These are phyloP conservation scores for Fomitiporia mediterranea DNA, from an alignment of 1,284 basidiomycete species.

Conservation along the genomic window DNA sequence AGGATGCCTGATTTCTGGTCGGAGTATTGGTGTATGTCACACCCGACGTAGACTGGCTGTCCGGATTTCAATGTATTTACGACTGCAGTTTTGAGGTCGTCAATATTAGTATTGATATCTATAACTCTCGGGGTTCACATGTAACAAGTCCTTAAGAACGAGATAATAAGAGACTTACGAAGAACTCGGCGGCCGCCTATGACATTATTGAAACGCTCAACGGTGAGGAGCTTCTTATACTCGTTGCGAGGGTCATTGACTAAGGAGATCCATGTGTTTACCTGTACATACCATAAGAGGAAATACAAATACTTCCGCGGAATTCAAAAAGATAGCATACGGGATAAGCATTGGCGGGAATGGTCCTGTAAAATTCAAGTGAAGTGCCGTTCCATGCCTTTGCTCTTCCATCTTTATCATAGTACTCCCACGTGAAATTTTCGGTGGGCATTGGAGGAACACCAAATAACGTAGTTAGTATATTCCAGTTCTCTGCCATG, in stretches of 20 bases:
- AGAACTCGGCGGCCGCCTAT: constrained; percentile 81
- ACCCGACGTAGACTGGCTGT: constrained; percentile 92
- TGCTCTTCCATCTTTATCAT: constrained; percentile 77
- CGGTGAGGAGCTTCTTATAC: constrained; percentile 85
- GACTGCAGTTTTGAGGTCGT: constrained; percentile 75
- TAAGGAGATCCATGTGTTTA: constrained; percentile 89
- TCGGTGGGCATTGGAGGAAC: constrained; percentile 72
- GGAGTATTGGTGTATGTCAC: constrained; percentile 81
- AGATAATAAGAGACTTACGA: constrained; percentile 46
- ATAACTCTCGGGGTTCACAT: constrained; percentile 3
- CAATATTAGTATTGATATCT: constrained; percentile 89
- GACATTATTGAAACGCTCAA: constrained; percentile 88
- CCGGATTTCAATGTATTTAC: constrained; percentile 86
- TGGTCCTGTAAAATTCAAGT: constrained; percentile 67
- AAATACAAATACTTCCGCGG: no score
- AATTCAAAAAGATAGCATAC: constrained; percentile 35
- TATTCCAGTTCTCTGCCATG: constrained; percentile 79
- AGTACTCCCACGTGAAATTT: constrained; percentile 82
- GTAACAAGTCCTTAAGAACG: neutral
- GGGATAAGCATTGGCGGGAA: constrained; percentile 50
- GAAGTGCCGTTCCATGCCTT: constrained; percentile 78
- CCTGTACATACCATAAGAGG: no score
- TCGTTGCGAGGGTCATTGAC: constrained; percentile 93
- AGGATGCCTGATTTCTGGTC: constrained; percentile 72
- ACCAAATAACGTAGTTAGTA: constrained; percentile 83